Evolutionary conservation across 371 early-diverging fungal species (phyloP).

Genomic region (Apophysomyces trapeziformis): DNA sequence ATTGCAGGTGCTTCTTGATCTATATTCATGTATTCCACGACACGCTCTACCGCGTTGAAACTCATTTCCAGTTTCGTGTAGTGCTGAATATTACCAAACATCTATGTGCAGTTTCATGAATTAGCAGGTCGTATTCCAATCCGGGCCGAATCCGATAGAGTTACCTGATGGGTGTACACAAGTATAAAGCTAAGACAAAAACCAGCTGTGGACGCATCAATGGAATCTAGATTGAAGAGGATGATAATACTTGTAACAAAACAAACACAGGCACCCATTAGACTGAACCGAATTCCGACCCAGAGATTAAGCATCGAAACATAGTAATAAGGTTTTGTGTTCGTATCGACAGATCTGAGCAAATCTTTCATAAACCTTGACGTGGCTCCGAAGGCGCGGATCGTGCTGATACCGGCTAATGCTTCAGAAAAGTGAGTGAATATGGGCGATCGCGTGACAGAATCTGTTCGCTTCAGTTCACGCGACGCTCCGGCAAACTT

Average conservation of each 20-base stretch:
- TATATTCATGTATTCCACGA: constrained; percentile 62
- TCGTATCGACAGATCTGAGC: constrained; percentile 46
- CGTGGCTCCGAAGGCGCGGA: constrained; percentile 54
- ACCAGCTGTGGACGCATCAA: constrained; percentile 70
- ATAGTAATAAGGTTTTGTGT: constrained; percentile 69
- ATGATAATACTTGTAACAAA: constrained; percentile 59
- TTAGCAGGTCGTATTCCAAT: constrained; percentile 26
- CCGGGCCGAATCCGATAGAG: neutral
- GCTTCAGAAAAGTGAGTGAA: constrained; percentile 10
- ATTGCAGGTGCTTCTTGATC: constrained; percentile 63
- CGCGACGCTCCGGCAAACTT: constrained; percentile 3
- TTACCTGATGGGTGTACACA: constrained; percentile 48
- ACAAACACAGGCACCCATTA: constrained; percentile 63
- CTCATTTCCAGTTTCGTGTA: constrained; percentile 76
- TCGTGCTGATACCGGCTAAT: constrained; percentile 32
- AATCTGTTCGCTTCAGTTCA: constrained; percentile 15
- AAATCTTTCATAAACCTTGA: constrained; percentile 47
- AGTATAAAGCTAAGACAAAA: constrained; percentile 76
- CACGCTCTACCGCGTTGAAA: constrained; percentile 78
- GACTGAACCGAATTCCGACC: constrained; percentile 70
- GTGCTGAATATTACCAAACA: constrained; percentile 67
- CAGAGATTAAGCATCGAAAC: constrained; percentile 76
- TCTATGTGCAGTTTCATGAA: constrained; percentile 65
- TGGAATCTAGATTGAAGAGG: constrained; percentile 35
- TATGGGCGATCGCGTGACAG: constrained; percentile 12